Evolutionary conservation across 1,139 yeast genomes (phyloP).

Genomic region (Saccharomyces hybrid): DNA sequence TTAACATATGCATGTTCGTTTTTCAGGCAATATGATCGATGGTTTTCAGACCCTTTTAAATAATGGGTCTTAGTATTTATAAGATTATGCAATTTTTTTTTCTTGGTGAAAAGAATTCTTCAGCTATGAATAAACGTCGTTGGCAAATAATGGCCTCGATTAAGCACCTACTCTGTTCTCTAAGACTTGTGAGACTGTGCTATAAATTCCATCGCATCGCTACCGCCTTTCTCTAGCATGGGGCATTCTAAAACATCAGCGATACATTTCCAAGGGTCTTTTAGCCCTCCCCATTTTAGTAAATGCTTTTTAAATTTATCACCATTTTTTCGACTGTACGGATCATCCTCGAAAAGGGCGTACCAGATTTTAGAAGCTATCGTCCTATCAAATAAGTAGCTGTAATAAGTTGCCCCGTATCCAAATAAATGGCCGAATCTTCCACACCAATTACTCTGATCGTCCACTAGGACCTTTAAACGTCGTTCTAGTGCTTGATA

Average conservation of each 20-base stretch:
- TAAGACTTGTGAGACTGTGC: slow-evolving; percentile 36
- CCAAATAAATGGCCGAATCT: slow-evolving; percentile 90
- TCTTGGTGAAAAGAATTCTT: background rate
- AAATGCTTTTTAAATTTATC: slow-evolving; percentile 62
- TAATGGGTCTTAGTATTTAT: background rate
- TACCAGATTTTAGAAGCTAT: slow-evolving; percentile 84
- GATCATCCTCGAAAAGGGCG: slow-evolving; percentile 58
- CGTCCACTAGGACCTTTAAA: slow-evolving; percentile 51
- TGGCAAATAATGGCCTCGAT: background rate
- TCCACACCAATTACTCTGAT: slow-evolving; percentile 81
- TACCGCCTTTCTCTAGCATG: slow-evolving; percentile 57
- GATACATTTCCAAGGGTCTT: slow-evolving; percentile 81
- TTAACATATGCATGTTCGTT: background rate
- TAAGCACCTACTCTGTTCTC: background rate
- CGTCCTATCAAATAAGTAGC: slow-evolving; percentile 85
- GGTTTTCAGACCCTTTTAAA: background rate
- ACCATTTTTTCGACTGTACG: slow-evolving; percentile 67
- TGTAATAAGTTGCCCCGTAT: slow-evolving; percentile 90
- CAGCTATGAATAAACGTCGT: background rate
- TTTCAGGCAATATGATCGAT: background rate
- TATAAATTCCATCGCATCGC: slow-evolving; percentile 63
- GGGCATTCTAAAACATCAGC: slow-evolving; percentile 68
- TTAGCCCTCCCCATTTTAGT: slow-evolving; percentile 88
- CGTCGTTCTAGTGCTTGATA: slow-evolving; percentile 60
- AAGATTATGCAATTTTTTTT: background rate